These are phyloP conservation scores for Ogataea wickerhamii DNA, from an alignment of 805 yeast species.

Conservation along the genomic window DNA sequence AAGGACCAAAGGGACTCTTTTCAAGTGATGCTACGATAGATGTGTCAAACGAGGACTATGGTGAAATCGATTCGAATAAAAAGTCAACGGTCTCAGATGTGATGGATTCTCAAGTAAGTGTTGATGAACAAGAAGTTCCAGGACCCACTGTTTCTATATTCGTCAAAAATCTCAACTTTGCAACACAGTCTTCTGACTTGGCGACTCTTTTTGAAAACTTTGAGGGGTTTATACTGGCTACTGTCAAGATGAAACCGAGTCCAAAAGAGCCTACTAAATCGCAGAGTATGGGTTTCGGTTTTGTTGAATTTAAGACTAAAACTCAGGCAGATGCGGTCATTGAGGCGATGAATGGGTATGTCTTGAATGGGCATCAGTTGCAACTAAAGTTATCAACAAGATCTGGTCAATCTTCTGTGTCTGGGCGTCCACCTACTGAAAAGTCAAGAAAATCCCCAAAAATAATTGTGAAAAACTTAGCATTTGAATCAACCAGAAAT, in stretches of 20 bases:
- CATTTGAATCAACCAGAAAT: constrained; percentile 91
- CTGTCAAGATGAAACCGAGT: constrained; percentile 85
- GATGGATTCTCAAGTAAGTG: constrained; percentile 17
- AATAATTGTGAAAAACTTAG: constrained; percentile 92
- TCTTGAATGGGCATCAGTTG: constrained; percentile 84
- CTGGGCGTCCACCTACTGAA: constrained; percentile 24
- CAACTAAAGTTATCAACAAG: constrained; percentile 88
- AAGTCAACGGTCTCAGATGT: constrained; percentile 33
- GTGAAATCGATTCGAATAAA: constrained; percentile 30
- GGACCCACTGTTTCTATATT: constrained; percentile 87
- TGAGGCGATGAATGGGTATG: constrained; percentile 65
- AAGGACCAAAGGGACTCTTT: constrained; percentile 86
- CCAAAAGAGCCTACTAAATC: constrained; percentile 61
- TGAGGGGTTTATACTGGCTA: constrained; percentile 78
- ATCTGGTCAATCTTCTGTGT: constrained; percentile 41
- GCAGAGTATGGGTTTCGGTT: constrained; percentile 97
- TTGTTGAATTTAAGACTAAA: constrained; percentile 80
- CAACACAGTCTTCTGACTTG: constrained; percentile 61
- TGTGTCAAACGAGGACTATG: constrained; percentile 19
- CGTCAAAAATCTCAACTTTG: constrained; percentile 86
- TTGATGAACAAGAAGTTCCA: constrained; percentile 36
- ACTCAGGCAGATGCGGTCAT: constrained; percentile 80
- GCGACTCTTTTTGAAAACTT: constrained; percentile 60
- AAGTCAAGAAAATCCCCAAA: constrained; percentile 55
- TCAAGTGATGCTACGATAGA: constrained; percentile 45